Base-by-base conservation (phyloP, 2,329 filamentous ascomycete genomes). In the Akanthomyces lecanii region DNA sequence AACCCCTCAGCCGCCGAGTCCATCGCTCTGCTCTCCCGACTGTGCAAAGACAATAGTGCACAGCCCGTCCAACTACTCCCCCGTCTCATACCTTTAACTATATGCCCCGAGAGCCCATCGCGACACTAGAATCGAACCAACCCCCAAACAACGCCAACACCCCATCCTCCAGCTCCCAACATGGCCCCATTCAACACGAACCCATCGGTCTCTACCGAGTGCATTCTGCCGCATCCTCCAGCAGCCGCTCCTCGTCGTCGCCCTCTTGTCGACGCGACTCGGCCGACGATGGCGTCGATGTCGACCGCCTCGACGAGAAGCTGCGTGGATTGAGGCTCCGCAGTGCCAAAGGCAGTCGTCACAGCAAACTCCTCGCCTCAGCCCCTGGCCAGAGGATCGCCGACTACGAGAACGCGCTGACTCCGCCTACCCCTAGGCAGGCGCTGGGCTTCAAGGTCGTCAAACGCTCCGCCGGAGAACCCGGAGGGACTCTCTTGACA, bases 71-170 rank as follows among this genome's bases (percentile, higher is more conserved):
- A 66, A 60, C 64, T 67, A 66, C 56, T 61, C 69, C 70, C 71
- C 70, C 69, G 66, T 73, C 69, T 71, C 69, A 67, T 70, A 67
- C 71, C 74, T 74, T 73, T 74, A 80, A 75, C 85, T 88, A 82
- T 85, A 88, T 88, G 85, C 85, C 87, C 79, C 79, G 78, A 82
- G 82, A 81, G 80, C 78, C 78, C 67, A 71, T 71, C 70, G 77
- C 80, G 73, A 76, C 71, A 80, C 75, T 77, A 75, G 72, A 77
- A 76, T 72, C 72, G 68, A 71, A 70, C 71, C 73, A 71, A 67
- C 76, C 76, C 66, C 70, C 74, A 68, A 75, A 68, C 74, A 71
- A 70, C 68, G 66, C 76, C 65, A 67, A 72, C 63, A 68, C 70
- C 64, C 63, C 74, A 45, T 65, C 73, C 55, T 62, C 67, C 67